Base-by-base conservation (phyloP, 2,329 filamentous ascomycete species). In the Colletotrichum trifolii region DNA sequence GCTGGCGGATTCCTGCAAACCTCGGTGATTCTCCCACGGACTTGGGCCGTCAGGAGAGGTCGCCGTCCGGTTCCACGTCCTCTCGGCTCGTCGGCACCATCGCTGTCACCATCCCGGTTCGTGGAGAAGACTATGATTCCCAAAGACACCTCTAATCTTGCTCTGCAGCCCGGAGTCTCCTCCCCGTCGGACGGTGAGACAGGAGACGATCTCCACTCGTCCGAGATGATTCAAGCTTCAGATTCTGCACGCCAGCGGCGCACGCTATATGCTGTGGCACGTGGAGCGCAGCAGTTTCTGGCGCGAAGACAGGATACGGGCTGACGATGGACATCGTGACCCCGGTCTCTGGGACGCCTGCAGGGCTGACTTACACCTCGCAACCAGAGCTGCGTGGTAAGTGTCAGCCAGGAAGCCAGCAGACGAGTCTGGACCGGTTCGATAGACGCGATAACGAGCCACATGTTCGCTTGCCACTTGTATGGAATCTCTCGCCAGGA, bases 41-140 rank as follows among this genome's bases (percentile, higher is more conserved):
- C 25, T 25, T 25, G 25, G 25, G 4, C 25, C 25, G 49, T 13
- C 10, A 45, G 47, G 42, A 36, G 7, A 17, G 25, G 17, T 13
- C 40, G 25, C 25, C 25, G 25, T 25, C 25, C 25, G 4, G 25
- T 25, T 25, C 25, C 4, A 25, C 25, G 25, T 54, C 36, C 15
- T 40, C 15, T 54, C 62, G 58, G 59, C 43, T 48, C 15, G 33
- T 53, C 52, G 47, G 58, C 58, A 39, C 13, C 48, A 40, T 8
- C 36, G 55, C 42, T 53, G 48, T 43, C 46, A 13, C 42, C 25
- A n/a, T 62, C 52, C 50, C 42, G 36, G 17, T 54, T 48, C 47
- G 8, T 45, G 33, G 62, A 52, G 52, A 42, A 56, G 52, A 54
- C 62, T 38, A 50, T 48, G 62, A 62, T 52, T 35, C 48, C 39